Evolutionary conservation across 2,329 filamentous ascomycete genomes (phyloP).

Genomic region (Colletotrichum gigasporum): DNA sequence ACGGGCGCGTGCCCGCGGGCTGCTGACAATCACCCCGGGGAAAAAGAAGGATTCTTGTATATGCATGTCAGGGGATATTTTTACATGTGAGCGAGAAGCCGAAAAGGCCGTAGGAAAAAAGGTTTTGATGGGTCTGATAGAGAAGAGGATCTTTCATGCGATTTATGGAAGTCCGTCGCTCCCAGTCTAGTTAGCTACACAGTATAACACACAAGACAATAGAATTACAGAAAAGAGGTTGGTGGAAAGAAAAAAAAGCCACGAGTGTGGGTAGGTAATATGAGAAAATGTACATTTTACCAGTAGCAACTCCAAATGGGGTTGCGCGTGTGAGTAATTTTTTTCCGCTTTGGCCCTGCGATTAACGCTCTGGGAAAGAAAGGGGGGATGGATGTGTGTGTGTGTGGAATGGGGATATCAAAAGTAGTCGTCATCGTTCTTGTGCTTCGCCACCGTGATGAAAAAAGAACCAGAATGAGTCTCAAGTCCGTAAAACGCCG

Average conservation of each 20-base stretch:
- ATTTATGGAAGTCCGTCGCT: background rate
- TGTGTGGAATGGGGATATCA: conserved; percentile 26
- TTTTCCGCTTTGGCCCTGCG: background rate
- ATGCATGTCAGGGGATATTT: too few relatives aligned
- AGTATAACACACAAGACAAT: background rate
- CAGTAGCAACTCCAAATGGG: background rate
- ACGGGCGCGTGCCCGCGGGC: too few relatives aligned
- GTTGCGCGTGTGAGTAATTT: background rate
- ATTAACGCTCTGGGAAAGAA: conserved; percentile 1
- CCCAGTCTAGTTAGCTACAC: conserved; percentile 21
- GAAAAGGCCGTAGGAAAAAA: too few relatives aligned
- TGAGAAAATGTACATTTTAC: conserved; percentile 28
- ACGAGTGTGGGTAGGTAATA: background rate
- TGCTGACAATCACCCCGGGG: too few relatives aligned
- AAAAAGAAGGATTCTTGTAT: too few relatives aligned
- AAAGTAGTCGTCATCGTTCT: conserved; percentile 31
- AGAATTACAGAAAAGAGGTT: conserved; percentile 18
- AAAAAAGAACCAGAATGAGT: background rate
- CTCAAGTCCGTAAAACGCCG: conserved; percentile 7
- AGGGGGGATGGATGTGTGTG: background rate
- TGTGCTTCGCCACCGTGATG: conserved; percentile 21
- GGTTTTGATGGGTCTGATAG: too few relatives aligned
- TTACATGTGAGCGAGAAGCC: too few relatives aligned
- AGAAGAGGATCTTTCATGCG: conserved; percentile 2
- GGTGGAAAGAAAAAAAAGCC: background rate